Evolutionary conservation across 225 moss, liverwort and hornwort genomes (phyloP).

Genomic region (Physcomitrellopsis africana): DNA sequence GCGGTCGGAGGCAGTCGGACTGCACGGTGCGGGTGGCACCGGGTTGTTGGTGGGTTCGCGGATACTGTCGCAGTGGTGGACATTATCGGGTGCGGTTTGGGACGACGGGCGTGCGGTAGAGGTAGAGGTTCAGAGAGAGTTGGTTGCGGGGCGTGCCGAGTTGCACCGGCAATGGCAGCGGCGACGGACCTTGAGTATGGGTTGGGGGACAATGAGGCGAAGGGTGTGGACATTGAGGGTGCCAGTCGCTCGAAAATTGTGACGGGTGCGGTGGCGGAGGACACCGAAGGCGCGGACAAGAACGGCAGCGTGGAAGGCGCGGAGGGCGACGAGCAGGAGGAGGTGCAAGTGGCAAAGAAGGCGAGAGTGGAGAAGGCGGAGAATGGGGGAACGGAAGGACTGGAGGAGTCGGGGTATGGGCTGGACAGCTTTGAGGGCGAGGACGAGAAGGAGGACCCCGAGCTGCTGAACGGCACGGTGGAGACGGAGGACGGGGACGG

Average conservation of each 20-base stretch:
- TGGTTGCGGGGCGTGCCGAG: neutral
- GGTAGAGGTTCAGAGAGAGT: neutral
- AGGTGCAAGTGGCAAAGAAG: constrained; percentile 40
- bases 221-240: neutral
- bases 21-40: neutral
- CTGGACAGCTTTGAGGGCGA: neutral
- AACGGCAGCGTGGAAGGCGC: neutral
- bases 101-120: neutral
- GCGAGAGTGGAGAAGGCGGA: constrained; percentile 33
- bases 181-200: constrained; percentile 18
- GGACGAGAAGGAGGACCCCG: constrained; percentile 6
- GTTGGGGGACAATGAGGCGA: neutral
- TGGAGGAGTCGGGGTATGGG: neutral
- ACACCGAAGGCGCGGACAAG: neutral
- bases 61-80: neutral
- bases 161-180: constrained; percentile 30
- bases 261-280: neutral
- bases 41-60: no score
- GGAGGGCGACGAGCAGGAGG: neutral
- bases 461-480: neutral
- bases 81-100: neutral
- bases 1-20: neutral
- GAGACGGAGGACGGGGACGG: constrained; percentile 6
- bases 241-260: constrained; percentile 13
- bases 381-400: constrained; percentile 3